Conservation (phyloP, 2,329 filamentous ascomycete genomes). For the Pseudocercospora cruenta region DNA sequence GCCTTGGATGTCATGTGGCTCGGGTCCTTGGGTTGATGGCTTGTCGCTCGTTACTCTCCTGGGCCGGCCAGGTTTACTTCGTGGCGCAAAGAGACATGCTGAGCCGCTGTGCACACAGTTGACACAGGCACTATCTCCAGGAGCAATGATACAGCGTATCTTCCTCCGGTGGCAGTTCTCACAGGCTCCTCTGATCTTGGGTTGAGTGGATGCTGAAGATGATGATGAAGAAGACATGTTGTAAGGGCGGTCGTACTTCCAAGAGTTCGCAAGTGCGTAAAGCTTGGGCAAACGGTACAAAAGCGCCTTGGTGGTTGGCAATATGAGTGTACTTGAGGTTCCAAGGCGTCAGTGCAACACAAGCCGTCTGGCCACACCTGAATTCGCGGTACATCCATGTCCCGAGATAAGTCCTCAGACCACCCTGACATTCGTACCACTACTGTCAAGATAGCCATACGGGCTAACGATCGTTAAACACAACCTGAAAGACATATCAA, state of each 20-base stretch:
- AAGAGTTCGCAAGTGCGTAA: background rate
- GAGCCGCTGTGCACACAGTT: conserved; percentile 12
- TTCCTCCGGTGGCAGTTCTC: conserved; percentile 10
- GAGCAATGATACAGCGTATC: conserved; percentile 14
- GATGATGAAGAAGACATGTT: background rate
- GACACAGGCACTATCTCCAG: conserved; percentile 11
- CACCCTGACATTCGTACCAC: background rate
- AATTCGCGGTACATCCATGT: conserved; percentile 1
- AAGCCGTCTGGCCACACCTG: conserved; percentile 1
- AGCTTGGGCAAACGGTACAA: background rate
- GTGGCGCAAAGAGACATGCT: conserved; percentile 13
- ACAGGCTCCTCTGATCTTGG: conserved; percentile 8
- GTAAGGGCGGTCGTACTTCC: background rate
- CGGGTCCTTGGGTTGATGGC: conserved; percentile 2
- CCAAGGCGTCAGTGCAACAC: background rate
- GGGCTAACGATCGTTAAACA: conserved; percentile 1
- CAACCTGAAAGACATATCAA: background rate
- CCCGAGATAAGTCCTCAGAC: background rate
- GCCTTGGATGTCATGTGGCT: background rate
- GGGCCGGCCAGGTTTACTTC: conserved; percentile 15
- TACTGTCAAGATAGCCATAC: conserved; percentile 1
- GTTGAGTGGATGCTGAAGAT: background rate
- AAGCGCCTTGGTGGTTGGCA: background rate
- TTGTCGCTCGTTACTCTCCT: conserved; percentile 9
- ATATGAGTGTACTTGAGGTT: conserved; percentile 5